phyloP scores from a whole-genome alignment of 2,329 filamentous ascomycete genomes.

The Albifimbria verrucaria region DNA sequence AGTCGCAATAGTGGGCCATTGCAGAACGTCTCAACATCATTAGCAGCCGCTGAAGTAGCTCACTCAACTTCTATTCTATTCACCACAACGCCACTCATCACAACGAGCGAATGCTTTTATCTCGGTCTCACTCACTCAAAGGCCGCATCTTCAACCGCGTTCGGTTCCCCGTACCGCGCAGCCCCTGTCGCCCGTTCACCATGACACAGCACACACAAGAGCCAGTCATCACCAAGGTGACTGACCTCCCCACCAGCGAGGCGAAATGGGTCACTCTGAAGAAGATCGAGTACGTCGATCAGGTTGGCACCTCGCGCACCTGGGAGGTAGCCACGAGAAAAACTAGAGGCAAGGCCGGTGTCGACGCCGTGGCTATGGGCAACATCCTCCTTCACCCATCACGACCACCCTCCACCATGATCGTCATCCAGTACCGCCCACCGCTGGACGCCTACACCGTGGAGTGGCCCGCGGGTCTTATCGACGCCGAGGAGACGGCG shows the following conservation, averaged over 20 bases:
- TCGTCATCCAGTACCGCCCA: slow-evolving; percentile 22
- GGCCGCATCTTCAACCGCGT: neutral
- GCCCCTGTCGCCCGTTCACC: neutral
- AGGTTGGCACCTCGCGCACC: slow-evolving; percentile 19
- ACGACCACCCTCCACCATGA: slow-evolving; percentile 19
- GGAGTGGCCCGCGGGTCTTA: slow-evolving; percentile 21
- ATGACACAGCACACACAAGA: slow-evolving; percentile 12
- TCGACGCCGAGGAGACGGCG: slow-evolving; percentile 20
- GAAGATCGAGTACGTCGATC: slow-evolving; percentile 22
- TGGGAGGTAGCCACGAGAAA: slow-evolving; percentile 23
- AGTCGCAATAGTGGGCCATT: too few species aligned
- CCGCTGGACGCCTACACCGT: slow-evolving; percentile 22
- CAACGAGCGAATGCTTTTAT: neutral
- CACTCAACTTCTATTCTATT: too few species aligned
- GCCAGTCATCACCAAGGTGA: slow-evolving; percentile 18
- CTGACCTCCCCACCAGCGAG: slow-evolving; percentile 17
- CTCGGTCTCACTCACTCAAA: neutral
- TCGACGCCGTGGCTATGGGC: slow-evolving; percentile 23
- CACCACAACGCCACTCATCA: too few species aligned
- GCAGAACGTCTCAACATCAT: too few species aligned
- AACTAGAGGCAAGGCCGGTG: slow-evolving; percentile 18
- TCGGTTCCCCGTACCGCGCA: neutral
- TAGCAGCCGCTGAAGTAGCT: too few species aligned
- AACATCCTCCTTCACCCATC: slow-evolving; percentile 21
- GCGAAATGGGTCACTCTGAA: slow-evolving; percentile 21